phyloP scores from a whole-genome alignment of 805 yeast genomes.

The Cyberlindnera mrakii region DNA sequence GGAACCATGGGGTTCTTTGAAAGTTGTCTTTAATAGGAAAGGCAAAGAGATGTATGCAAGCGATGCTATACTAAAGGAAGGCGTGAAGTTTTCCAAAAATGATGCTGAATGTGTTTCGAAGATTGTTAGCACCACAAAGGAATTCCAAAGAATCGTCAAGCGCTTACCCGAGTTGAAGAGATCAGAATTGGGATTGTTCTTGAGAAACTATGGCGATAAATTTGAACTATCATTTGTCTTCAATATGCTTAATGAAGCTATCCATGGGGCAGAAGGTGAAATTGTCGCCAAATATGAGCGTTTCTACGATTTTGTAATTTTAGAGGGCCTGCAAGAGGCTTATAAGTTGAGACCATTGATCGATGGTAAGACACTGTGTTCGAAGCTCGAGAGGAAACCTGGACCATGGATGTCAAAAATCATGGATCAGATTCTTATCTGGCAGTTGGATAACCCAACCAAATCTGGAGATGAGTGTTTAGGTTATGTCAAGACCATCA shows the following conservation, averaged over 20 bases:
- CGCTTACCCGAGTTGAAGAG: constrained; percentile 32
- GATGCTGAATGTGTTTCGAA: constrained; percentile 47
- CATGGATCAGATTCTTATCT: constrained; percentile 49
- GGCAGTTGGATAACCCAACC: constrained; percentile 76
- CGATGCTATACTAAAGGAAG: constrained; percentile 55
- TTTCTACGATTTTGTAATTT: constrained; percentile 11
- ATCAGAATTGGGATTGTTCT: constrained; percentile 53
- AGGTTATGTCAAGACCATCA: constrained; percentile 27
- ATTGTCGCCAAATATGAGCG: constrained; percentile 10
- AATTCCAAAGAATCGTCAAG: constrained; percentile 24
- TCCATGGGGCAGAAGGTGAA: not conserved
- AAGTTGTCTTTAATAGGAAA: constrained; percentile 35
- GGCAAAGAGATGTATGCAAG: constrained; percentile 32
- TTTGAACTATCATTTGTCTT: constrained; percentile 40
- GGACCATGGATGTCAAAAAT: constrained; percentile 81
- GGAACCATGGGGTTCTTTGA: constrained; percentile 39
- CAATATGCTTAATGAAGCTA: constrained; percentile 14
- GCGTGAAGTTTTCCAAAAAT: constrained; percentile 56
- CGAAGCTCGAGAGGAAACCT: constrained; percentile 50
- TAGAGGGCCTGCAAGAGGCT: constrained; percentile 24
- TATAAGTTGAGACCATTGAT: constrained; percentile 55
- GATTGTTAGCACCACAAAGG: constrained; percentile 30
- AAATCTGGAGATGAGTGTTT: constrained; percentile 50
- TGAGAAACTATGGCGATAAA: constrained; percentile 48
- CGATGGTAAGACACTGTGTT: constrained; percentile 67